Base-by-base conservation (phyloP, 225 moss, liverwort and hornwort genomes). In the Ulota crispa region DNA sequence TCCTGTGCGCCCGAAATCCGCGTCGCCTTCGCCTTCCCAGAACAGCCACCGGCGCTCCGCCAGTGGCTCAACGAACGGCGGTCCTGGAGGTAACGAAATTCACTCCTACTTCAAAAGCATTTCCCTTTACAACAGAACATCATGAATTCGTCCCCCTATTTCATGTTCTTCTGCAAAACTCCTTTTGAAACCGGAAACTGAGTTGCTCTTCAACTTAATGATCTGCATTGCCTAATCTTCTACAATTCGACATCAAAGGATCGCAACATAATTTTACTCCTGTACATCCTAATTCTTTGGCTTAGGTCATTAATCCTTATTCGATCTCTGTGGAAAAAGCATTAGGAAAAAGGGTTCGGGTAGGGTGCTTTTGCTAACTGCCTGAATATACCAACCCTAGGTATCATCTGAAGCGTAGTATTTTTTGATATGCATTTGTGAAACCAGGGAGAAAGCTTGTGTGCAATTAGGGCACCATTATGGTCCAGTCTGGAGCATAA, bases 1-100 rank as follows among this genome's bases (percentile, higher is more conserved):
- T 31, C 55, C 55, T 16, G 81, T 81, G 54, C 74, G 81, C 66
- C 81, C 81, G 3, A 81, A 81, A 75, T 81, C 81, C 55, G 75
- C 81, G 42, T 81, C 81, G 41, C 81, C 81, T 8, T 81, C 81
- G 9, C 81, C 81, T 42, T 75, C 74, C 23, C 42, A 75, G 31
- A 67, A 53, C 24, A 73, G 66, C 66, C 81, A 75, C 42, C 54
- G 81, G 18, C 81, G 81, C 18, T 67, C 66, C 4, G 16, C 31
- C 74, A 81, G 81, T 50, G 81, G 74, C 73, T 63, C 81, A 7
- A 5, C 66, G 52, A 81, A 75, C 43, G 81, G 74, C 23, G 66
- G 74, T 15, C 20, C 67, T 24, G 81, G 81, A 75, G 81, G 81
- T 81, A 80, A 57, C 2, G 7, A 7, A 75, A 36, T 32, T 3